Evolutionary conservation across 2,329 filamentous ascomycete genomes (phyloP).

Genomic region (Diaporthe capsici): DNA sequence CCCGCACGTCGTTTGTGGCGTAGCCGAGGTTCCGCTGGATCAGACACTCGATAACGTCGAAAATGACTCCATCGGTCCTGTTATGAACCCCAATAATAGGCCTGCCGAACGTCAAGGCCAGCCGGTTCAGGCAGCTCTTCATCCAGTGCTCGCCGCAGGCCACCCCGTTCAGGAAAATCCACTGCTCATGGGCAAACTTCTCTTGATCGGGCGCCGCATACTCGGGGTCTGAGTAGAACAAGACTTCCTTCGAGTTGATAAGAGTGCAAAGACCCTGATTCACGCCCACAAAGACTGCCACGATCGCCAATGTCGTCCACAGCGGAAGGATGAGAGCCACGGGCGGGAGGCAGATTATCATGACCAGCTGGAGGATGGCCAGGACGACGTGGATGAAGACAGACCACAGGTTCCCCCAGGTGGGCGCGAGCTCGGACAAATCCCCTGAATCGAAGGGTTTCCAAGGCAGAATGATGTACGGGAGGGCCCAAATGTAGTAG

Average conservation of each 20-base stretch:
- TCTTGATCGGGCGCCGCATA: constrained; percentile 67
- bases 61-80: constrained; percentile 79
- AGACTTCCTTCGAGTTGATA: constrained; percentile 65
- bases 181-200: constrained; percentile 69
- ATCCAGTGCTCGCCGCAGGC: constrained; percentile 76
- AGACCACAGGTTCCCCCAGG: constrained; percentile 68
- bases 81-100: constrained; percentile 83
- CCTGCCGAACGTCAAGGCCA: constrained; percentile 80
- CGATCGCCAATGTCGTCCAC: constrained; percentile 59
- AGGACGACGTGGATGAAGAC: constrained; percentile 72
- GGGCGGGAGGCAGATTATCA: constrained; percentile 70
- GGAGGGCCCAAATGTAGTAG: constrained; percentile 68
- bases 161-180: constrained; percentile 86
- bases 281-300: constrained; percentile 61
- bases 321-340: constrained; percentile 62
- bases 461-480: constrained; percentile 73
- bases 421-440: constrained; percentile 76
- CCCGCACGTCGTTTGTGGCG: constrained; percentile 76
- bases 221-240: constrained; percentile 66
- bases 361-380: constrained; percentile 69
- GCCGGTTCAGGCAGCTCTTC: constrained; percentile 77
- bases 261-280: constrained; percentile 67
- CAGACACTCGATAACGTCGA: constrained; percentile 83
- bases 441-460: constrained; percentile 64
- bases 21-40: constrained; percentile 82